Base-by-base conservation (phyloP, 768 basidiomycete species). In the Rhizopogon vesiculosus region DNA sequence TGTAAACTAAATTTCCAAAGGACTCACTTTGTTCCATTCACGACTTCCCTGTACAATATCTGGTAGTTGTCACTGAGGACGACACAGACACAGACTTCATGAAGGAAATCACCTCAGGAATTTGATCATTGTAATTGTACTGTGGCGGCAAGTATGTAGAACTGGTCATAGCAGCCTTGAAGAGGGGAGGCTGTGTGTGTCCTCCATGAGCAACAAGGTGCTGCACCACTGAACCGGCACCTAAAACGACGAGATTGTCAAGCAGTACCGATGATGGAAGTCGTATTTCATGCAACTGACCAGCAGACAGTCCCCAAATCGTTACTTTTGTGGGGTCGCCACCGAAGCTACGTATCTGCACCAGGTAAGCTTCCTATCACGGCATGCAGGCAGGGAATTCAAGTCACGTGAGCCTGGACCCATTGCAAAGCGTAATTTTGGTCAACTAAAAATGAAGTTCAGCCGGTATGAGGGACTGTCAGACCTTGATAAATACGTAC, bases 81-180 rank as follows among this genome's bases (percentile, higher is more conserved):
- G 8, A 31, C 7, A 9, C 31, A 8, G 9, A 31, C 9, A 9
- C 9, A 8, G 9, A 31, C 31, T 31, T 31, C 8, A 31, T 31
- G 31, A 25, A 4, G 25, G 25, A 25, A 31, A 7, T 31, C 31
- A 31, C 31, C 9, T 31, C 31, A 31, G 25, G 25, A 25, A 25
- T 25, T 25, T 1, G 25, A 25, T 25, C 25, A 25, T 25, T 25
- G 25, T 25, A 25, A 25, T 25, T 25, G 1, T 25, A 25, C 25
- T 25, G 25, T 25, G 25, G 5, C 25, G 25, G 25, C 25, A 25
- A 25, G 25, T 4, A 25, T 1, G 25, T 4, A 8, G 80, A 81
- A 60, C 77, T 79, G 13, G 75, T 69, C 9, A 80, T 77, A 73
- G 25, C 8, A 72, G 59, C 4, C 64, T 66, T 25, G 25, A 25